phyloP scores from a whole-genome alignment of 176 grass and related monocot species.

The Thinopyrum elongatum region DNA sequence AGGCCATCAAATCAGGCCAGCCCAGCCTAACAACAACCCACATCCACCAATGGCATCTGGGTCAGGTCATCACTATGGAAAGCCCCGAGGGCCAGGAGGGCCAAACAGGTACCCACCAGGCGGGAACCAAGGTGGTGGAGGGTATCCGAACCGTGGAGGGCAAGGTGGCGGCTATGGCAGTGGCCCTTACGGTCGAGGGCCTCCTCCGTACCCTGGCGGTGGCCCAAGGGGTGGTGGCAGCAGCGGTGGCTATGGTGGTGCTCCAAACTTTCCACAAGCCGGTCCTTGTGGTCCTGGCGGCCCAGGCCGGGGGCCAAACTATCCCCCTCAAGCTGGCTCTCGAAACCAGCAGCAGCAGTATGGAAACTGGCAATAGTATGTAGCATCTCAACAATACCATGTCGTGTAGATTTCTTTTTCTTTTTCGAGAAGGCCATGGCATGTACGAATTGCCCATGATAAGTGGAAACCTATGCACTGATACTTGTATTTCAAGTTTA shows the following conservation, averaged over 20 bases:
- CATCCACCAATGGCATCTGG: constrained; percentile 57
- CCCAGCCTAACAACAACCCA: constrained; percentile 47
- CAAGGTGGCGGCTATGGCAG: constrained; percentile 54
- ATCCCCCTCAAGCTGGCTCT: constrained; percentile 42
- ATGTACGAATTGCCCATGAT: not conserved
- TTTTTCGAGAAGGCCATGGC: not conserved
- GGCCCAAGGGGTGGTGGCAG: constrained; percentile 48
- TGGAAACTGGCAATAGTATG: constrained; percentile 51
- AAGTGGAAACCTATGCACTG: not conserved
- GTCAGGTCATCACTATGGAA: constrained; percentile 53
- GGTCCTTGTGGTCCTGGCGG: constrained; percentile 53
- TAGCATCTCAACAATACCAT: not conserved
- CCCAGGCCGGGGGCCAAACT: constrained; percentile 48
- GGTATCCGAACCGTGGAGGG: constrained; percentile 53
- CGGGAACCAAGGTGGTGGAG: constrained; percentile 55
- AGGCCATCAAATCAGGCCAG: constrained; percentile 54
- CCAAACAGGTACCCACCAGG: constrained; percentile 56
- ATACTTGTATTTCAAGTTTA: not conserved
- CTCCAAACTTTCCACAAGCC: constrained; percentile 49
- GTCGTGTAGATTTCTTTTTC: not conserved
- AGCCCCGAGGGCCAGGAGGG: constrained; percentile 52
- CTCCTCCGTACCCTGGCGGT: constrained; percentile 44
- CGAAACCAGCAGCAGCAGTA: constrained; percentile 58
- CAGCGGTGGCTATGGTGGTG: constrained; percentile 45
- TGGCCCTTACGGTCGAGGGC: constrained; percentile 51